Percentiles rank a stretch among this genome's conserved stretches.
phyloP scores from a whole-genome alignment of 2,329 filamentous ascomycete species.

The Colletotrichum horii region DNA sequence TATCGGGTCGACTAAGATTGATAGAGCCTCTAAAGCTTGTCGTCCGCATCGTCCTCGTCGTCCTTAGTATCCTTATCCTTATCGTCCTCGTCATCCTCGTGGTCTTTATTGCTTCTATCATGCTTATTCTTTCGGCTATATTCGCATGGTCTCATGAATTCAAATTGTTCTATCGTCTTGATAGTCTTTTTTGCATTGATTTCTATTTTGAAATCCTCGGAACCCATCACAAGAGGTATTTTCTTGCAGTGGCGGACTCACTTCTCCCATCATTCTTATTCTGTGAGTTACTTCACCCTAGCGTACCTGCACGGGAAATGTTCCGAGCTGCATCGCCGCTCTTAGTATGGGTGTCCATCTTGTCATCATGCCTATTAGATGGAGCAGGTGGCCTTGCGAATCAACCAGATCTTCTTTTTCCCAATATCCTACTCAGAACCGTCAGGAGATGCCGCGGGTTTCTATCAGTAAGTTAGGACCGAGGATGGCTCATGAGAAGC shows the following conservation, averaged over 20 bases:
- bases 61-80: too few relatives aligned
- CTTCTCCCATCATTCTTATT: not conserved
- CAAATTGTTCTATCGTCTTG: not conserved
- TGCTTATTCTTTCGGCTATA: not conserved
- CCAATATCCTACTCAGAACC: too few relatives aligned
- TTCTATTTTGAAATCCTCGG: not conserved
- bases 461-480: too few relatives aligned
- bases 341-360: too few relatives aligned
- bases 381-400: too few relatives aligned
- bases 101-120: not conserved
- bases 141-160: not conserved
- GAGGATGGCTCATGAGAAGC: not conserved
- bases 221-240: not conserved
- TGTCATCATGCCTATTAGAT: too few relatives aligned
- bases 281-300: too few relatives aligned
- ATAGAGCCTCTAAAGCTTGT: rapidly evolving
- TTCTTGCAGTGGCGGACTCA: rapidly evolving
- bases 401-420: too few relatives aligned
- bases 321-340: too few relatives aligned
- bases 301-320: not conserved
- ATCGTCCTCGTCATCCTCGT: too few relatives aligned
- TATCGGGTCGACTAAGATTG: not conserved
- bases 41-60: not conserved
- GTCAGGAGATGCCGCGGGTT: too few relatives aligned
- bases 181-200: not conserved